Conservation (phyloP, 257 asterid species). For the Scutellaria galericulata region DNA sequence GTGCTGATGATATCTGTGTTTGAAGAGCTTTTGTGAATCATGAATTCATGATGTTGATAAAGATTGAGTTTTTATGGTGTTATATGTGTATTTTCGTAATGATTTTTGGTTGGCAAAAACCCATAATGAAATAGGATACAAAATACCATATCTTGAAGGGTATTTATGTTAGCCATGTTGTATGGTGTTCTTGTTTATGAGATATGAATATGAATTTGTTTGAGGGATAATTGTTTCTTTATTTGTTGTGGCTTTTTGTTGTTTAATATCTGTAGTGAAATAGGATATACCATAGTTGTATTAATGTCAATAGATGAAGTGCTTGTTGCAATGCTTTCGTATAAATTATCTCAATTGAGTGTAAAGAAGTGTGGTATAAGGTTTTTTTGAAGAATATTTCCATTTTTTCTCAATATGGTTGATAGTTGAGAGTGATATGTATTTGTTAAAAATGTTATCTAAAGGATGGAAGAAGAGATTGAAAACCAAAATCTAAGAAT, state of each 20-base stretch:
- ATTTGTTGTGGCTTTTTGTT: too few species aligned
- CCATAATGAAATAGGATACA: neutral
- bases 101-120: neutral
- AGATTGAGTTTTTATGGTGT: conserved; percentile 22
- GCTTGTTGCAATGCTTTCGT: conserved; percentile 13
- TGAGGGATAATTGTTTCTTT: too few species aligned
- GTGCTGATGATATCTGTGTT: conserved; percentile 28
- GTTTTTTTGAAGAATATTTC: neutral
- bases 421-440: too few species aligned
- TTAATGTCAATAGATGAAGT: neutral
- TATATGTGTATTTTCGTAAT: neutral
- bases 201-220: too few species aligned
- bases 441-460: too few species aligned
- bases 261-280: too few species aligned
- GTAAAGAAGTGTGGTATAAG: neutral
- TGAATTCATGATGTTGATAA: conserved; percentile 17
- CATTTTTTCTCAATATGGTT: too few species aligned
- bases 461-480: too few species aligned
- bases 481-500: too few species aligned
- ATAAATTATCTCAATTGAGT: neutral
- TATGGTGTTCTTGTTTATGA: neutral
- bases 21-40: conserved; percentile 19
- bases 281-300: too few species aligned
- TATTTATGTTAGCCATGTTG: neutral
- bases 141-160: conserved; percentile 7